Percentiles rank a stretch among this genome's conserved stretches.
These are phyloP conservation scores for Eucalyptus erythrocorys DNA, from an alignment of 345 rosid genomes.

Conservation along the genomic window DNA sequence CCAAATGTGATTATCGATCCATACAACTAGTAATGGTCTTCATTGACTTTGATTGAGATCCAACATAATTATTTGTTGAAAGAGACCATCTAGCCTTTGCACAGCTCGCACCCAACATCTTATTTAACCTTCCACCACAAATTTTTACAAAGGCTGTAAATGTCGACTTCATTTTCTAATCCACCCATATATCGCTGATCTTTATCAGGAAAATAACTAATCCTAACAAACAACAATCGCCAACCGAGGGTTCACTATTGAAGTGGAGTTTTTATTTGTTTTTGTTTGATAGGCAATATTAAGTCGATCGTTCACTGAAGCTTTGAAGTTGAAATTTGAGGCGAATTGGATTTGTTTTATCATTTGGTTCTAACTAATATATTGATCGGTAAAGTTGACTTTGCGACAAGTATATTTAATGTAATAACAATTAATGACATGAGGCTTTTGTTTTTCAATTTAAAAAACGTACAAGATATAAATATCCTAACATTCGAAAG, in stretches of 20 bases:
- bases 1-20: background rate
- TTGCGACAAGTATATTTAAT: background rate
- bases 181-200: background rate
- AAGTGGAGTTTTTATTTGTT: background rate
- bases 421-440: background rate
- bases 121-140: background rate
- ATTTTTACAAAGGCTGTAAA: background rate
- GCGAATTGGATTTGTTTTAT: background rate
- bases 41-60: background rate
- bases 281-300: background rate
- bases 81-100: background rate
- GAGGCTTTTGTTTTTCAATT: background rate
- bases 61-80: background rate
- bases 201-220: background rate
- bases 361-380: background rate
- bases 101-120: background rate
- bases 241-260: background rate
- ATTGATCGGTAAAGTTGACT: background rate
- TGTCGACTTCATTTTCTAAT: background rate
- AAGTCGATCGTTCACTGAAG: background rate
- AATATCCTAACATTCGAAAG: background rate
- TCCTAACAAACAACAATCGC: background rate
- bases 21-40: background rate
- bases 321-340: background rate
- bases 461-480: background rate